Evolutionary conservation across 2,329 filamentous ascomycete species (phyloP).

Genomic region (Stagonosporopsis cucurbitacearum): DNA sequence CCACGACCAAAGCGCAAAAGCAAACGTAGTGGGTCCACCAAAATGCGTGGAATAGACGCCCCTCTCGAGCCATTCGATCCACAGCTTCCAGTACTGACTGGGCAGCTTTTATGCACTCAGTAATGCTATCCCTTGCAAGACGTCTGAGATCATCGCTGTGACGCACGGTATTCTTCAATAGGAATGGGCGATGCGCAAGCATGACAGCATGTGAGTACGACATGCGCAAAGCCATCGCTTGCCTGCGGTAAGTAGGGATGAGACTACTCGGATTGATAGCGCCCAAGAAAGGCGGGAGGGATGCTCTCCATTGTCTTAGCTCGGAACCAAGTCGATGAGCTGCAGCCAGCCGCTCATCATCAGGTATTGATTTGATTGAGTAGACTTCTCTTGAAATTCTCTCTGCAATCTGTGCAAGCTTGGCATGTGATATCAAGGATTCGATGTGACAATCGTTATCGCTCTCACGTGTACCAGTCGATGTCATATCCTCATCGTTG

Average conservation of each 20-base stretch:
- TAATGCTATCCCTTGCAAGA: slow-evolving; percentile 48
- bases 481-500: slow-evolving; percentile 65
- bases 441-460: slow-evolving; percentile 60
- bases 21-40: slow-evolving; percentile 60
- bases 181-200: slow-evolving; percentile 43
- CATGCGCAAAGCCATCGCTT: slow-evolving; percentile 40
- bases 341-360: slow-evolving; percentile 46
- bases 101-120: slow-evolving; percentile 54
- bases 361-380: slow-evolving; percentile 42
- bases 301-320: slow-evolving; percentile 42
- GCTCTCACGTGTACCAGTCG: slow-evolving; percentile 40
- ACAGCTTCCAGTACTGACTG: slow-evolving; percentile 48
- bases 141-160: slow-evolving; percentile 27
- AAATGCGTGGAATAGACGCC: slow-evolving; percentile 51
- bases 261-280: slow-evolving; percentile 55
- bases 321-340: slow-evolving; percentile 50
- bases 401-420: slow-evolving; percentile 43
- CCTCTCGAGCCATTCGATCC: slow-evolving; percentile 49
- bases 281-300: slow-evolving; percentile 54
- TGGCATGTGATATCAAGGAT: slow-evolving; percentile 56
- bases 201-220: slow-evolving; percentile 47
- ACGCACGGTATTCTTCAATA: slow-evolving; percentile 28
- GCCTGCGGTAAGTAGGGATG: slow-evolving; percentile 53
- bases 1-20: slow-evolving; percentile 57
- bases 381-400: slow-evolving; percentile 44